Percentiles rank a stretch among this genome's conserved stretches.
phyloP scores from a whole-genome alignment of 192 early-diverging fungal genomes.

The Coemansia sp. region DNA sequence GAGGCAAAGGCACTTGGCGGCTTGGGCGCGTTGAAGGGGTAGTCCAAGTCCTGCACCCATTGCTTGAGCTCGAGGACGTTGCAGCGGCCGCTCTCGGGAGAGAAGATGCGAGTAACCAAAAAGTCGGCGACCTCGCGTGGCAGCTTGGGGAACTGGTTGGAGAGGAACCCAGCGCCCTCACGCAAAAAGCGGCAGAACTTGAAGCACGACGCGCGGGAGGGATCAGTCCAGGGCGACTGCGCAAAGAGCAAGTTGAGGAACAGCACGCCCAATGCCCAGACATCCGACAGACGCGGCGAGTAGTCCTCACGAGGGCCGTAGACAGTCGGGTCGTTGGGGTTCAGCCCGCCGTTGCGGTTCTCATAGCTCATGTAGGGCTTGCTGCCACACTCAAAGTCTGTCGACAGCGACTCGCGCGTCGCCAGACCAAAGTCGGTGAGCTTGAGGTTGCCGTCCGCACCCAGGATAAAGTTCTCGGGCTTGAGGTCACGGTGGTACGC shows the following conservation, averaged over 20 bases:
- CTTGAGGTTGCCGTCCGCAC: slow-evolving; percentile 68
- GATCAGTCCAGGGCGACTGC: slow-evolving; percentile 72
- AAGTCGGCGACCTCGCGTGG: slow-evolving; percentile 62
- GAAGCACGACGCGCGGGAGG: slow-evolving; percentile 58
- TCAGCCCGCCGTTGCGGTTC: slow-evolving; percentile 54
- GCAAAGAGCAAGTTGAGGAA: slow-evolving; percentile 71
- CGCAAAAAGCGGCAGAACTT: slow-evolving; percentile 62
- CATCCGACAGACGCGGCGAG: slow-evolving; percentile 61
- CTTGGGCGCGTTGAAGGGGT: slow-evolving; percentile 38
- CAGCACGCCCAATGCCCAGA: slow-evolving; percentile 75
- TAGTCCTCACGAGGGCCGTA: slow-evolving; percentile 59
- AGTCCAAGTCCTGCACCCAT: slow-evolving; percentile 50
- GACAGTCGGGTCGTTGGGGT: slow-evolving; percentile 45
- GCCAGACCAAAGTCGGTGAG: slow-evolving; percentile 93
- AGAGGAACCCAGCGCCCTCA: slow-evolving; percentile 62
- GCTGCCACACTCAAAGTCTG: slow-evolving; percentile 87
- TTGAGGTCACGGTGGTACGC: slow-evolving; percentile 94
- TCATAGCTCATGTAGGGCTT: slow-evolving; percentile 75
- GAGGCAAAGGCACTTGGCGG: slow-evolving; percentile 6
- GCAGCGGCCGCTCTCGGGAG: slow-evolving; percentile 56
- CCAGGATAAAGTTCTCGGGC: slow-evolving; percentile 72
- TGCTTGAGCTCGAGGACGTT: slow-evolving; percentile 55
- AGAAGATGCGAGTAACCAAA: slow-evolving; percentile 62
- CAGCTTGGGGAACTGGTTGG: slow-evolving; percentile 59
- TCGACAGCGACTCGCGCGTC: slow-evolving; percentile 73